Evolutionary conservation across 73 alveolate species (phyloP), one percentile per base, ranked within the genome.

Genomic region (Effrenium voratum): DNA sequence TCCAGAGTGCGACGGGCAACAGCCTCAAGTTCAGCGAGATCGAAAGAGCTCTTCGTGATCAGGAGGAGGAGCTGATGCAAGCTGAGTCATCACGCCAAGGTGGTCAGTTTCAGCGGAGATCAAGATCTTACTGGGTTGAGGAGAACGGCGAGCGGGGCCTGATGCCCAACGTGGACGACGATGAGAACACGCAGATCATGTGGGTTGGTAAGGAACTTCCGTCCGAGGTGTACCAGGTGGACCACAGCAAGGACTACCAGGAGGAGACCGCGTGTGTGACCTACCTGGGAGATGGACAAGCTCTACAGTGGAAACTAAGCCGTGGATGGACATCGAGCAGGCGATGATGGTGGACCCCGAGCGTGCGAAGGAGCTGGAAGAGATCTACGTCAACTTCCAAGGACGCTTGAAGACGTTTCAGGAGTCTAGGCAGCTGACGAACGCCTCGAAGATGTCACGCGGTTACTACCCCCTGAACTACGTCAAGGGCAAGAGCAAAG

Each of bases 41-140:
- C 77, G 93, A 84, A 44, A 8, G 79, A 15, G 93, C 93, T 44
- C 52, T 84, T 68, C 79, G 93, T 3, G 93, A 84, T 44, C 93
- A 84, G n/a, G 93, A 84, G 43, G 93, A 84, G 24, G 93, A 84
- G 46, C 59, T 52, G 12, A 28, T 84, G 26, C 32, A 15, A 38
- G 79, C 93, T 0, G 93, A 84, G 50, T 0, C 43, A 3, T 60
- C 44, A 2, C 85, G 85, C 3, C 2, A 1, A 2, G 49, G 73
- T 5, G 12, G 60, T 0, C 82, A 85, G 34, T 32, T 0, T 6
- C 70, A 45, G 26, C 57, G 94, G 0, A 22, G 40, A 1, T n/a
- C 83, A 0, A 52, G 85, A 13, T 66, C 95, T 0, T 88, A 22
- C 70, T 88, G 95, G 95, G 75, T 66, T 2, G 94, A 86, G 24